Base-by-base conservation (phyloP, 345 rosid species). In the Dipteronia dyeriana region DNA sequence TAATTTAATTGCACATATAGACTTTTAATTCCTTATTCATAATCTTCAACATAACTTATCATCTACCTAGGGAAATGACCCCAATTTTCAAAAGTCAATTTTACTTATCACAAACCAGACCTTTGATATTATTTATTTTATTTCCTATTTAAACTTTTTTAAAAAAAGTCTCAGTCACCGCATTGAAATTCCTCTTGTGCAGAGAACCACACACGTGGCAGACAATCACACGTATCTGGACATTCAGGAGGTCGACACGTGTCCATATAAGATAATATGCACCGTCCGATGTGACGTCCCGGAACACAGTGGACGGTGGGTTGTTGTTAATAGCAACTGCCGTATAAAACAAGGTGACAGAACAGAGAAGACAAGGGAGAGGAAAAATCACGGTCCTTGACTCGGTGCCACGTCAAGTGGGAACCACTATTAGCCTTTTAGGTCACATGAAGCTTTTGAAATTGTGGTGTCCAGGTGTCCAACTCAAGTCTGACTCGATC, bases 341-440 rank as follows among this genome's bases (percentile, higher is more conserved):
- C 74, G 45, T 0, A 16, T 17, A 26, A 53, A 70, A 70, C 38
- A 70, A 54, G 63, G 26, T 5, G n/a, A 9, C 6, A 51, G 3
- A 5, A 51, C 22, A 17, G 61, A 56, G 62, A 57, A 2, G 9
- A 2, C 3, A 4, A 45, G 2, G 11, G 3, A 45, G 49, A 45
- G 1, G 45, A 60, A 22, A 39, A 22, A 38, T 73, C 54, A 4
- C 9, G 19, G 20, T 72, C 34, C 47, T 12, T 57, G 75, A 72
- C 76, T 22, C n/a, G 54, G 11, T 60, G 56, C 66, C 76, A 73
- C 76, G 67, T 73, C 76, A 19, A n/a, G 1, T 17, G 20, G 54
- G 53, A 7, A 39, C 31, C 39, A 73, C 23, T n/a, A n/a, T n/a
- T n/a, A n/a, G n/a, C n/a, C n/a, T 3, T 1, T 9, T 38, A 2